Evolutionary conservation across 352 stramenopile species (phyloP).

Genomic region (Phytophthora multivora): DNA sequence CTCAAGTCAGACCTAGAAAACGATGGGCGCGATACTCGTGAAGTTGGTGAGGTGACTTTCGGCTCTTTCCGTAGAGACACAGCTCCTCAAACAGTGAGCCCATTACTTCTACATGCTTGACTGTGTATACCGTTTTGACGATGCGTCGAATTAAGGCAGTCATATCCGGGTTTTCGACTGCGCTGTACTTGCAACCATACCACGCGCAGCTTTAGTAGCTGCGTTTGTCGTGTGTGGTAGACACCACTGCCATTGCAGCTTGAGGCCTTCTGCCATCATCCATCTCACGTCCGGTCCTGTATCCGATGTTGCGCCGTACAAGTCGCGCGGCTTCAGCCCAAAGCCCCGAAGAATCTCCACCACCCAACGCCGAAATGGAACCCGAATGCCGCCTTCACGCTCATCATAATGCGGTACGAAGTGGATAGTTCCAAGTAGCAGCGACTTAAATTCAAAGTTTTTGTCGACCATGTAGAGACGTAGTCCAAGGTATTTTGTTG

Average conservation of each 20-base stretch:
- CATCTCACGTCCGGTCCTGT: constrained; percentile 1
- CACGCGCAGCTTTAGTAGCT: constrained; percentile 10
- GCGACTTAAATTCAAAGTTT: no score
- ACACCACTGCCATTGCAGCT: background rate
- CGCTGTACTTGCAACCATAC: constrained; percentile 4
- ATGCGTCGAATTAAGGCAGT: constrained; percentile 12
- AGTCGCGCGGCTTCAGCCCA: background rate
- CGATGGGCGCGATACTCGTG: constrained; percentile 5
- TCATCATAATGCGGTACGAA: no score
- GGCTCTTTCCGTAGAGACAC: constrained; percentile 5
- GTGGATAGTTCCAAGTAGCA: no score
- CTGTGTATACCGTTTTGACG: constrained; percentile 7
- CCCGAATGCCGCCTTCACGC: background rate
- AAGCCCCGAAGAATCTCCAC: constrained; percentile 2
- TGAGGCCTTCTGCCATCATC: constrained; percentile 11
- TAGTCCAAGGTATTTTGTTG: no score
- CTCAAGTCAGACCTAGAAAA: constrained; percentile 3
- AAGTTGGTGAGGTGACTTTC: constrained; percentile 7
- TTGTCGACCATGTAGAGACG: no score
- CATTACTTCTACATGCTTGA: constrained; percentile 12
- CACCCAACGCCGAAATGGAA: constrained; percentile 13
- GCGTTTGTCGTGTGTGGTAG: constrained; percentile 11
- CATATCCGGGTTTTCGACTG: constrained; percentile 14
- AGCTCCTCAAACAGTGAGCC: constrained; percentile 6
- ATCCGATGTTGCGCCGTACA: background rate